phyloP scores from a whole-genome alignment of 768 basidiomycete species.

The Tricholoma flavovirens region DNA sequence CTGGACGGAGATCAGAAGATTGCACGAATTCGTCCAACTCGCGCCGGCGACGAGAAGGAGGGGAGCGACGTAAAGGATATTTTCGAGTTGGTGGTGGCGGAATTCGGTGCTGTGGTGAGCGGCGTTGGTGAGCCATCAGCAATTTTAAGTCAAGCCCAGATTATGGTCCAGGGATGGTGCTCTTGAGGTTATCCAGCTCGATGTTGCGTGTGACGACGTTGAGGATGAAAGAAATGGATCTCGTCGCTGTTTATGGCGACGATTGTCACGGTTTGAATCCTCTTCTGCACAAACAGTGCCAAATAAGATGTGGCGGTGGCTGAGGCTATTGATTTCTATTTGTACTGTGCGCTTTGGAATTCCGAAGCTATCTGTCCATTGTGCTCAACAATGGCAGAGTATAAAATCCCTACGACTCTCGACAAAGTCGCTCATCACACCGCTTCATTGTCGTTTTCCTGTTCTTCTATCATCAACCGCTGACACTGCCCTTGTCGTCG shows the following conservation, averaged over 20 bases:
- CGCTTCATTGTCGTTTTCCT: not conserved
- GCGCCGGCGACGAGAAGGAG: conserved; percentile 29
- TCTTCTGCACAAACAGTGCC: conserved; percentile 29
- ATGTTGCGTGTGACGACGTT: conserved; percentile 14
- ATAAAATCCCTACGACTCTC: conserved; percentile 2
- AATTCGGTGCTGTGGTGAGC: conserved; percentile 41
- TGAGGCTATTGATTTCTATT: conserved; percentile 2
- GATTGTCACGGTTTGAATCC: conserved; percentile 28
- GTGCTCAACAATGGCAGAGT: conserved; percentile 17
- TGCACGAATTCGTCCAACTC: conserved; percentile 32
- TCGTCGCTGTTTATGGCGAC: conserved; percentile 19
- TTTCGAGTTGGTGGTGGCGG: conserved; percentile 33
- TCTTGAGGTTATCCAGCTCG: not conserved
- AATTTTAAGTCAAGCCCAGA: conserved; percentile 15
- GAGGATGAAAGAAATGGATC: conserved; percentile 7
- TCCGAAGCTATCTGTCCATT: conserved; percentile 13
- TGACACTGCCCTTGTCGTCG: not conserved
- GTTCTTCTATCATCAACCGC: not conserved
- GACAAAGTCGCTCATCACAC: conserved; percentile 5
- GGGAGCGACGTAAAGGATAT: conserved; percentile 27
- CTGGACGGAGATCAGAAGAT: conserved; percentile 36
- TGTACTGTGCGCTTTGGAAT: not conserved
- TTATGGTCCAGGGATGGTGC: conserved; percentile 8
- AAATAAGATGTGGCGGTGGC: conserved; percentile 18
- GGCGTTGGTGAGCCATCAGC: conserved; percentile 43